A percentile compares a stretch with the other conserved stretches of the same genome.
Conservation (phyloP, 208 protist species). For the Crithidia sp. region DNA sequence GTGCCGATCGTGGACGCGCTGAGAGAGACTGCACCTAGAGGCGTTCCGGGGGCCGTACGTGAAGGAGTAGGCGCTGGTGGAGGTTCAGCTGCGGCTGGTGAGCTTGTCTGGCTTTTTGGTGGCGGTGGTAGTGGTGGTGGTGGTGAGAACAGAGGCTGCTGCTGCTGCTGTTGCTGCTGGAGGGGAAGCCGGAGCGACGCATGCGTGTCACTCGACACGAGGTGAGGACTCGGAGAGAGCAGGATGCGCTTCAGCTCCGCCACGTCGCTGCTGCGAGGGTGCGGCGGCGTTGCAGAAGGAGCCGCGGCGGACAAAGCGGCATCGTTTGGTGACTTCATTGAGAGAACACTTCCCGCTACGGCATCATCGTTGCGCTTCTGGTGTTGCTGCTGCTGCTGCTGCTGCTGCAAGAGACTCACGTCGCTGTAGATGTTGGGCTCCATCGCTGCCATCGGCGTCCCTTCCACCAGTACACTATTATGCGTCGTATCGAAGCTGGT, state of each 20-base stretch:
- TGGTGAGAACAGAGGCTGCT: not conserved
- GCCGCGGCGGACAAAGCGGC: no score
- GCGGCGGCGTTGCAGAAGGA: not conserved
- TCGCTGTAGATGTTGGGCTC: not conserved
- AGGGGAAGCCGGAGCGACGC: not conserved
- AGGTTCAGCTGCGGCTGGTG: not conserved
- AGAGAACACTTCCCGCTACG: not conserved
- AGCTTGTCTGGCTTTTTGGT: not conserved
- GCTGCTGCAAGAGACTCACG: not conserved
- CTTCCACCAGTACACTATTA: not conserved
- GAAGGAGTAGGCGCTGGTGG: not conserved
- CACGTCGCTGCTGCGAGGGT: not conserved
- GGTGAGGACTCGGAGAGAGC: not conserved
- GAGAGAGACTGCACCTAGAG: not conserved
- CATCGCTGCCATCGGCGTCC: no score
- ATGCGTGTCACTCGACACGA: not conserved
- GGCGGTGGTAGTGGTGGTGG: not conserved
- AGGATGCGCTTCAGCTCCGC: not conserved
- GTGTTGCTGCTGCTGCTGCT: not conserved
- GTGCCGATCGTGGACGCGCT: constrained; percentile 14
- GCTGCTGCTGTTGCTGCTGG: no score
- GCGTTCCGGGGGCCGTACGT: not conserved
- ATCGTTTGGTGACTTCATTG: no score
- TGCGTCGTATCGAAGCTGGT: not conserved
- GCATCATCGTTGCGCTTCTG: not conserved